phyloP scores from a whole-genome alignment of 495 filamentous ascomycete genomes.

The Xylaria bambusicola region DNA sequence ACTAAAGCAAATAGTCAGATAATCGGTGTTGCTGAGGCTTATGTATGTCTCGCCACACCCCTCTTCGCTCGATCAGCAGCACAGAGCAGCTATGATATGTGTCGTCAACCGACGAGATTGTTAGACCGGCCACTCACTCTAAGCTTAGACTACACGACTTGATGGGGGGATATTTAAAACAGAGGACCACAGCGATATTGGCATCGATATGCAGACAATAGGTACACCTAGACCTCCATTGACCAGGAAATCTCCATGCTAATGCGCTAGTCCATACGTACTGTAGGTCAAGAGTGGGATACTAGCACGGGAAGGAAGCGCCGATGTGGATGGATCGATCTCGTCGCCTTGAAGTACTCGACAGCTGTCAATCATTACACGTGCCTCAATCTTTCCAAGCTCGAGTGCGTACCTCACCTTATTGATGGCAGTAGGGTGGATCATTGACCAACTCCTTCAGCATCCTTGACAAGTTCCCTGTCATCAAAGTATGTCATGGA shows the following conservation, averaged over 20 bases:
- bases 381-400: constrained; percentile 76
- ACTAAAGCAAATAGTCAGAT: constrained; percentile 39
- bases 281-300: constrained; percentile 57
- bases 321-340: constrained; percentile 87
- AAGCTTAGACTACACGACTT: constrained; percentile 62
- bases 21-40: constrained; percentile 88
- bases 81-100: no score
- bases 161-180: constrained; percentile 84
- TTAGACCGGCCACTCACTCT: neutral
- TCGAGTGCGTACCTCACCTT: constrained; percentile 6
- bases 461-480: constrained; percentile 77
- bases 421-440: neutral
- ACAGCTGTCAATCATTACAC: constrained; percentile 72
- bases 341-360: constrained; percentile 82
- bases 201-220: constrained; percentile 48
- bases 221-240: constrained; percentile 23
- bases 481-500: constrained; percentile 48
- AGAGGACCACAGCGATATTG: constrained; percentile 65
- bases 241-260: neutral
- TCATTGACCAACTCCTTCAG: constrained; percentile 55
- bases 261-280: no score
- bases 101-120: no score
- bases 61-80: no score
- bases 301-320: constrained; percentile 83
- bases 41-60: constrained; percentile 19